Evolutionary conservation across 139 green algal genomes (phyloP).

Genomic region (Gonium pectorale): DNA sequence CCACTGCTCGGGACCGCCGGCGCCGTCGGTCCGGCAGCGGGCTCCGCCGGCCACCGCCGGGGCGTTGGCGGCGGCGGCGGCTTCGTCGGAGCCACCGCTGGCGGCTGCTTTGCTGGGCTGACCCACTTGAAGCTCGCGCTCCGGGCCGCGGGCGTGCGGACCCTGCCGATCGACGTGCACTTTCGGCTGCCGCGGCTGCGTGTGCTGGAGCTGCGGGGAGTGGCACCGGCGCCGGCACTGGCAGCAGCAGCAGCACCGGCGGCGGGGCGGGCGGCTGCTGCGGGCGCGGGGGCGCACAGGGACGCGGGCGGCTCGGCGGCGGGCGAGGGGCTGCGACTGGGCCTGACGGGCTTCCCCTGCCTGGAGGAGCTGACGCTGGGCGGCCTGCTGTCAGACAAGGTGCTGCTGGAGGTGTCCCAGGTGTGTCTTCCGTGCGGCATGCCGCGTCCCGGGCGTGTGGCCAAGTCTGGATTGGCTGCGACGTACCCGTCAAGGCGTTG

Average conservation of each 20-base stretch:
- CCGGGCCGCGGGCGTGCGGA: background rate
- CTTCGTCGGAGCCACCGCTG: background rate
- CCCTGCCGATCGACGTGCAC: background rate
- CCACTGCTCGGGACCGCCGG: background rate
- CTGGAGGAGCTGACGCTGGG: background rate
- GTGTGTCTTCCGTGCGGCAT: too few species aligned
- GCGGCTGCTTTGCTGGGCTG: background rate
- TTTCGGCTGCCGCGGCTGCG: background rate
- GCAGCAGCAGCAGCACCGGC: background rate
- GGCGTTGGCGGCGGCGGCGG: background rate
- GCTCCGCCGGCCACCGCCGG: too few species aligned
- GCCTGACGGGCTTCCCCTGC: background rate
- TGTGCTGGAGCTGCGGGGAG: background rate
- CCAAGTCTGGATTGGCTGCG: too few species aligned
- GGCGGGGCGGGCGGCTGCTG: too few species aligned
- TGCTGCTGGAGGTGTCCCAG: slow-evolving; percentile 18
- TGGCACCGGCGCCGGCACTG: background rate
- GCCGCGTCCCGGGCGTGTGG: too few species aligned
- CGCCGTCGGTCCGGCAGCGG: too few species aligned
- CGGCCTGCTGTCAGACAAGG: slow-evolving; percentile 1
- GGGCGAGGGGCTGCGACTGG: background rate
- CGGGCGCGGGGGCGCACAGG: too few species aligned
- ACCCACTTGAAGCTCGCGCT: background rate
- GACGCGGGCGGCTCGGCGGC: too few species aligned
- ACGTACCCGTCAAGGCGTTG: too few species aligned